Evolutionary conservation across 441 rosid genomes (phyloP).

Genomic region (Corymbia calophylla): DNA sequence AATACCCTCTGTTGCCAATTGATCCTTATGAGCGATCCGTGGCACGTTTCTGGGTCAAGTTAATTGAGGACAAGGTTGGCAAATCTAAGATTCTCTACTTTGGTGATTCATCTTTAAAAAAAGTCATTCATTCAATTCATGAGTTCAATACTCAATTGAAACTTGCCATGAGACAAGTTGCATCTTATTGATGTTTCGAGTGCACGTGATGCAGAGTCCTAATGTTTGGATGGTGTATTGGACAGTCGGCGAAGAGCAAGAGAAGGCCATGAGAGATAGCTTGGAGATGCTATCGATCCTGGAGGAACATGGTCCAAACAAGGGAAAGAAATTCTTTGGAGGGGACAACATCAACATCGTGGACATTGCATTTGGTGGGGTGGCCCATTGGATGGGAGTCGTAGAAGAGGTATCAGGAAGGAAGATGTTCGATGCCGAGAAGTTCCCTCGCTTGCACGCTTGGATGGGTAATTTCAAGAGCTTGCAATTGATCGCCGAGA

Average conservation of each 20-base stretch:
- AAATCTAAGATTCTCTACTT: background rate
- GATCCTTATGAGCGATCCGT: conserved; percentile 19
- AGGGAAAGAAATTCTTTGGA: conserved; percentile 9
- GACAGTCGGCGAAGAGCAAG: conserved; percentile 7
- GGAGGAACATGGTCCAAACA: conserved; percentile 11
- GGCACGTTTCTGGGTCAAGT: conserved; percentile 31
- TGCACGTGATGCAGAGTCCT: background rate
- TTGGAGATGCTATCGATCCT: conserved; percentile 4
- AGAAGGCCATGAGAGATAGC: background rate
- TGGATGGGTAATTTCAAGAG: conserved; percentile 18
- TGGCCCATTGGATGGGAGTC: conserved; percentile 6
- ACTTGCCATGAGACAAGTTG: background rate
- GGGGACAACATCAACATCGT: conserved; percentile 10
- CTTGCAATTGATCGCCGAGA: conserved; percentile 5
- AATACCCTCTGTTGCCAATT: conserved; percentile 20
- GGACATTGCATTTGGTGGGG: conserved; percentile 14
- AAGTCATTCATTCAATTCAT: background rate
- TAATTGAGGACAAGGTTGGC: conserved; percentile 18
- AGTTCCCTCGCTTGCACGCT: conserved; percentile 8
- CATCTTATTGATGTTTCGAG: background rate
- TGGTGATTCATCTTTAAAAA: background rate
- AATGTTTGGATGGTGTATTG: background rate
- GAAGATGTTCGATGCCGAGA: background rate
- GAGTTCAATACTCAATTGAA: background rate
- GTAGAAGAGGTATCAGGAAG: conserved; percentile 6